Percentiles rank a stretch among this genome's conserved stretches.
Conservation (phyloP, 192 early-diverging fungal genomes). For the Dissophora ornata region DNA sequence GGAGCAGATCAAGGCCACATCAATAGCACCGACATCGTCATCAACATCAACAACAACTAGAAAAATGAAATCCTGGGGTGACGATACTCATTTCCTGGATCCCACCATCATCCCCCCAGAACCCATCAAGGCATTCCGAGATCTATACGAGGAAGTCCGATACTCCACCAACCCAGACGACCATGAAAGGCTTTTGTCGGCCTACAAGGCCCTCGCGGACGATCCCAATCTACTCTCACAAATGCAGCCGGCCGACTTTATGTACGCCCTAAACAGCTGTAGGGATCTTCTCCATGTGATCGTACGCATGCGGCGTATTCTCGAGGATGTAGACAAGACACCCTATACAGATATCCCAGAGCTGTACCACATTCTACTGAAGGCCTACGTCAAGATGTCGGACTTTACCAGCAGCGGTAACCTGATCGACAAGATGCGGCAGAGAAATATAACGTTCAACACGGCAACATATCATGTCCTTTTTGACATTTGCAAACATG, state of each 20-base stretch:
- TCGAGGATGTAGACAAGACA: conserved; percentile 24
- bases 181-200: conserved; percentile 9
- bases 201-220: conserved; percentile 34
- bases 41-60: conserved; percentile 5
- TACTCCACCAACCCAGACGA: conserved; percentile 20
- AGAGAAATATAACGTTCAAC: conserved; percentile 6
- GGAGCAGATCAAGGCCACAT: neutral
- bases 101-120: conserved; percentile 22
- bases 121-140: conserved; percentile 21
- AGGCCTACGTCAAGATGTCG: conserved; percentile 33
- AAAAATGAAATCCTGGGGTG: neutral
- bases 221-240: conserved; percentile 16
- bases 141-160: conserved; percentile 4
- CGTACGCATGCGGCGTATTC: conserved; percentile 35
- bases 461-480: conserved; percentile 38
- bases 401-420: conserved; percentile 31
- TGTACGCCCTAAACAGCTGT: conserved; percentile 31
- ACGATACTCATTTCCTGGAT: conserved; percentile 10
- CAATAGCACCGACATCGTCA: neutral
- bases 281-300: conserved; percentile 22
- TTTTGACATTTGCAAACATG: conserved; percentile 32
- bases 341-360: conserved; percentile 2
- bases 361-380: conserved; percentile 46
- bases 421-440: conserved; percentile 20
- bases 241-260: conserved; percentile 47